Base-by-base conservation (phyloP, 2,329 filamentous ascomycete genomes). In the Alternaria postmessia region DNA sequence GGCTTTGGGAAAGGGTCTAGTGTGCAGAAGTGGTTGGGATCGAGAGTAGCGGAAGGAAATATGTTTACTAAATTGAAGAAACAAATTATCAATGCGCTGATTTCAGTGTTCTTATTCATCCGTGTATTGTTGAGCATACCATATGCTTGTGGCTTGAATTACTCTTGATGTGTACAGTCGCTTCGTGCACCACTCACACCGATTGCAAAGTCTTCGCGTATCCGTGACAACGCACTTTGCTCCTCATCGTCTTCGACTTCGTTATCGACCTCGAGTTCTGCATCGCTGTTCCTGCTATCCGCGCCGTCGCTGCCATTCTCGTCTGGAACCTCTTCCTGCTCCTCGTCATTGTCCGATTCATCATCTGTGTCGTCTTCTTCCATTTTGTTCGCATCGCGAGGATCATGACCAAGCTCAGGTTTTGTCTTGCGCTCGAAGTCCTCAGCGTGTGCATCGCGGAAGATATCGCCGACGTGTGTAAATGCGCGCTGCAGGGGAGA, bases 351-450 rank as follows among this genome's bases (percentile, higher is more conserved):
- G 1, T 47, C 44, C 0, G 62, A 65, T 1, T 68, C 67, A 20
- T 73, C 72, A 12, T 63, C 66, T 0, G 61, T 61, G 1, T 66
- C 69, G 12, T 81, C 77, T 7, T 56, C 57, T 2, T 75, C 74
- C 16, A 74, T 70, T 14, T 75, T 72, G 20, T 79, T 74, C 7
- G 54, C 24, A 20, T 79, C 74, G 43, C 44, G 54, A 54, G 59
- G 67, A 52, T 60, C 68, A 49, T 52, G 73, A 14, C 81, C 74
- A 12, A 81, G 74, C 36, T 82, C 81, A 0, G 84, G 83, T 28
- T 82, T 85, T 63, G 87, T 85, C 76, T 88, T 91, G 81, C 95
- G 91, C 79, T 96, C 91, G 76, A 97, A 98, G 79, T 98, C 94
- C 76, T 96, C 91, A 62, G 87, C 90, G 76, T 98, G 95, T 6